Conservation (phyloP, 2,329 filamentous ascomycete species). For the Calonectria crousiana region DNA sequence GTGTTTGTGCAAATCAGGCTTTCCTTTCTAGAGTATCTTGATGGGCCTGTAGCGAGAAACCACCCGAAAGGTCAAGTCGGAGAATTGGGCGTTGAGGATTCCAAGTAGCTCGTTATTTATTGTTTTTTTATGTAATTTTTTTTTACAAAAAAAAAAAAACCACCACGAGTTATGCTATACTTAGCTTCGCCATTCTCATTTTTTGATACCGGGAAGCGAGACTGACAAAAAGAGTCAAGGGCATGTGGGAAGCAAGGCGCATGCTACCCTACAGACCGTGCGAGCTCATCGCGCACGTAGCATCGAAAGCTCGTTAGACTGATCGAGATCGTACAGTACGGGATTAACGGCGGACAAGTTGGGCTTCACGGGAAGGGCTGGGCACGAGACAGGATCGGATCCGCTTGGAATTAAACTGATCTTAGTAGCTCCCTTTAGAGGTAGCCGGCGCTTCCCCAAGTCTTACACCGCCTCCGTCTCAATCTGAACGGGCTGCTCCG, state of each 20-base stretch:
- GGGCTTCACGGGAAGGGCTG: not conserved
- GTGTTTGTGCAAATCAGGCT: not conserved
- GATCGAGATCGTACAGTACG: not conserved
- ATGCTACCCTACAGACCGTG: not conserved
- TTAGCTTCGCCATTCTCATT: too few species aligned
- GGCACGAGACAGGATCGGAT: not conserved
- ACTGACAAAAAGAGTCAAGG: not conserved
- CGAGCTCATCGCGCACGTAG: not conserved
- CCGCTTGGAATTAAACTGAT: not conserved
- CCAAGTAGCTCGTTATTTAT: not conserved
- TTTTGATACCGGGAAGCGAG: too few species aligned
- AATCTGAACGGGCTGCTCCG: not conserved
- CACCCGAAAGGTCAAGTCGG: not conserved
- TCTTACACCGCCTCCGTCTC: slow-evolving; percentile 13
- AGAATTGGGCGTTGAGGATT: not conserved
- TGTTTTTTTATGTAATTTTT: too few species aligned
- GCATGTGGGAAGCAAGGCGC: not conserved
- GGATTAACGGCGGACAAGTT: not conserved
- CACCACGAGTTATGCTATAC: too few species aligned
- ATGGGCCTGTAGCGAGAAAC: not conserved
- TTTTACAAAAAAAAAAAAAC: too few species aligned
- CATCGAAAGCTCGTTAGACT: not conserved
- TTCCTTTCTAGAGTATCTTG: not conserved
- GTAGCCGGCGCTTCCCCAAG: not conserved
- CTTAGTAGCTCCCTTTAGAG: not conserved